Evolutionary conservation across 2,329 filamentous ascomycete species (phyloP), one percentile per base, ranked within the genome.

Genomic region (Stagonosporopsis vannaccii): DNA sequence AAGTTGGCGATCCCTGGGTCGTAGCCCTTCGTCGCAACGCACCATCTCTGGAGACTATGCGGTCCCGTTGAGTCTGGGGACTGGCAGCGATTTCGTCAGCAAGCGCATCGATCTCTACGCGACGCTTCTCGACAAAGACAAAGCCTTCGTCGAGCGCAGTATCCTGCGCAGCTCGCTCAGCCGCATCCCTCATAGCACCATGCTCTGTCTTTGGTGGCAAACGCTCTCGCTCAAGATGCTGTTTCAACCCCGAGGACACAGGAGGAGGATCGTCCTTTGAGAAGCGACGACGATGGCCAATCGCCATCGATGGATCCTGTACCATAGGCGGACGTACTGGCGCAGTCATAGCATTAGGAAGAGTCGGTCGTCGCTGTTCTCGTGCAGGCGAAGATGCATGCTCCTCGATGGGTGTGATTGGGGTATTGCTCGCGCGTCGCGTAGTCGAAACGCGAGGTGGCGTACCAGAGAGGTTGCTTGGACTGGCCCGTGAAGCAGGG

Each of bases 81-180:
- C 90, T 94, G 48, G 92, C 90, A 40, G 92, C 93, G 71, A 99
- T 81, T 77, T 98, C 94, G 75, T 99, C 95, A 20, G 95, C 95
- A 69, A 99, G 90, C 2, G 95, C 95, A 74, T 99, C 98, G 46
- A 99, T 94, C 75, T 98, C 94, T 11, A 99, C 93, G 19, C 92
- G 90, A 62, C 90, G 88, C 80, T 97, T 97, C 79, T 99, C 95
- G 12, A 99, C 91, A 23, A 98, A 83, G 19, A 99, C 94, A 68
- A 98, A 99, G 63, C 98, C 95, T 62, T 94, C 87, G 72, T 97
- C 93, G 66, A 96, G 90, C 1, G 90, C 90, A 44, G 96, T 87
- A 62, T 98, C 94, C 67, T 96, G 91, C 2, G 91, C 92, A 3
- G 89, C 90, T 41, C 84, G 82, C 62, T 90, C 87, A 36, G 82